A percentile compares a stretch with the other conserved stretches of the same genome.
phyloP scores from a whole-genome alignment of 805 yeast species.

The Saccharomyces kudriavzevii region DNA sequence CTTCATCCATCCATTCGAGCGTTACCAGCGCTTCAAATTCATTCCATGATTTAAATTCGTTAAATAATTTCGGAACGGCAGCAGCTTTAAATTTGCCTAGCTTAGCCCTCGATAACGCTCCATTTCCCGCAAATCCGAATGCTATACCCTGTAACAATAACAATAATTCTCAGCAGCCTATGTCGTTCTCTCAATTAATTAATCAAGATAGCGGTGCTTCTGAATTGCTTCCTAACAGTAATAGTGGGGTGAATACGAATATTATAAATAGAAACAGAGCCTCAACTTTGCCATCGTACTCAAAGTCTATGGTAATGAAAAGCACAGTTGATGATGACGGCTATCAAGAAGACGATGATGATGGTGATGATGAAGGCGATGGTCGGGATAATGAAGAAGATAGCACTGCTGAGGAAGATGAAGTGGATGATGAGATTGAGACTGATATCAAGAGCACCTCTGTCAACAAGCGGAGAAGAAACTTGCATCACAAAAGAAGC shows the following conservation, averaged over 20 bases:
- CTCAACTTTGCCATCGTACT: not conserved
- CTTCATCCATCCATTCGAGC: slow-evolving; percentile 4
- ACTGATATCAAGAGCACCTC: slow-evolving; percentile 3
- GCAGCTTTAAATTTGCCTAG: not conserved
- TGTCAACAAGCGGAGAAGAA: not conserved
- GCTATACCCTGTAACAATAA: not conserved
- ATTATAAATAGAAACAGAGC: not conserved
- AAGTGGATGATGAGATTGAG: slow-evolving; percentile 1
- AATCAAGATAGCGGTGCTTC: not conserved
- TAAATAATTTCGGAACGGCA: slow-evolving; percentile 10
- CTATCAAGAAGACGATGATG: slow-evolving; percentile 15
- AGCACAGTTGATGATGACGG: slow-evolving; percentile 11
- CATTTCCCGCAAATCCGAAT: not conserved
- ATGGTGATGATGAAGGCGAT: slow-evolving; percentile 7
- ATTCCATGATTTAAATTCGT: slow-evolving; percentile 9
- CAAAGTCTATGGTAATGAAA: not conserved
- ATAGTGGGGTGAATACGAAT: not conserved
- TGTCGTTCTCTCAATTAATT: not conserved
- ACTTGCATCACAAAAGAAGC: not conserved
- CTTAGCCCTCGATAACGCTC: not conserved
- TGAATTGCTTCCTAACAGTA: not conserved
- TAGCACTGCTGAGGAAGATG: not conserved
- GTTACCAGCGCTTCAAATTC: slow-evolving; percentile 10
- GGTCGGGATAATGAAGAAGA: not conserved
- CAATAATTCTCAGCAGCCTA: not conserved